Percentiles rank a stretch among this genome's conserved stretches.
These are phyloP conservation scores for Cucurbita argyrosperma DNA, from an alignment of 306 rosid species.

Conservation along the genomic window DNA sequence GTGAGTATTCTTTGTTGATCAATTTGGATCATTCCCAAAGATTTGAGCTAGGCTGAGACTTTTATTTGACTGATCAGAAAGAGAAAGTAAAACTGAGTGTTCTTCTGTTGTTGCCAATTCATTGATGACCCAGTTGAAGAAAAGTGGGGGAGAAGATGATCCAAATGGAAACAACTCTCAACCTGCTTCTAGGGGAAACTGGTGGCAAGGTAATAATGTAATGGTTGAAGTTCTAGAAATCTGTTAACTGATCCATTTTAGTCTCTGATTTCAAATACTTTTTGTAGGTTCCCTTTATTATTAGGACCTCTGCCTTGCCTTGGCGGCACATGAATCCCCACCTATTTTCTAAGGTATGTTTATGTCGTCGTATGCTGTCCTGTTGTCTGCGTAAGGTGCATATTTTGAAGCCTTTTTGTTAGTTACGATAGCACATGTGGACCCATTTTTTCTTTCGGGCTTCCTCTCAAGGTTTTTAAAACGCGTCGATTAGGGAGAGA, in stretches of 20 bases:
- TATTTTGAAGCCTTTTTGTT: background rate
- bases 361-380: background rate
- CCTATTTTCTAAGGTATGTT: slow-evolving; percentile 26
- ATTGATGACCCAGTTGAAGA: slow-evolving; percentile 21
- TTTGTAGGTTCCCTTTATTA: slow-evolving; percentile 46
- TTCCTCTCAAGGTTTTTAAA: background rate
- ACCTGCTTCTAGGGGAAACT: slow-evolving; percentile 37
- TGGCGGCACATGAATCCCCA: slow-evolving; percentile 16
- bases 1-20: slow-evolving; percentile 24
- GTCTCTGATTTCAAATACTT: slow-evolving; percentile 16
- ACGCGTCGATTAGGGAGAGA: too few species aligned
- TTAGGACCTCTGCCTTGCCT: slow-evolving; percentile 16
- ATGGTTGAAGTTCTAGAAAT: background rate
- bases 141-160: slow-evolving; percentile 32
- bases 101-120: background rate
- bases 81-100: background rate
- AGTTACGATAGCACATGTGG: background rate
- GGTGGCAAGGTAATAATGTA: slow-evolving; percentile 44
- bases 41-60: background rate
- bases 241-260: slow-evolving; percentile 6
- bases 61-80: background rate
- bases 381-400: background rate
- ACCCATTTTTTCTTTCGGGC: background rate
- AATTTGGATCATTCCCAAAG: background rate
- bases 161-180: slow-evolving; percentile 26